phyloP scores from a whole-genome alignment of 305 asterid genomes.

The Plantago coronopus region DNA sequence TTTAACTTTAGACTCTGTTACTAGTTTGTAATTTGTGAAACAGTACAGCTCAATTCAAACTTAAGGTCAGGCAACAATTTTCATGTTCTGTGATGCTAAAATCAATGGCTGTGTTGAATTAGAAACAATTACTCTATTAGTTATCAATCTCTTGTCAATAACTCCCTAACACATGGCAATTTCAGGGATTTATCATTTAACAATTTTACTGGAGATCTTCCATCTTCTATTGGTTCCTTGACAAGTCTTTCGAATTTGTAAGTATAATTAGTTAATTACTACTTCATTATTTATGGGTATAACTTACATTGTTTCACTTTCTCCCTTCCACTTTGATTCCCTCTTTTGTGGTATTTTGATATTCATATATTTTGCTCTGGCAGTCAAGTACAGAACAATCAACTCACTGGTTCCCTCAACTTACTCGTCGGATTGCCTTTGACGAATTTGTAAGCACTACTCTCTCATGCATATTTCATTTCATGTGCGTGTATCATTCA shows the following conservation, averaged over 20 bases:
- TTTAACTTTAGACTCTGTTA: too few relatives aligned
- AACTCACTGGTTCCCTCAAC: slow-evolving; percentile 72
- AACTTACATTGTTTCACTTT: background rate
- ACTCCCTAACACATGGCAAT: slow-evolving; percentile 25
- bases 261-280: slow-evolving; percentile 32
- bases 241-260: slow-evolving; percentile 84
- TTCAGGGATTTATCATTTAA: slow-evolving; percentile 83
- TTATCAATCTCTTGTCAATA: background rate
- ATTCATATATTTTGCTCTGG: slow-evolving; percentile 27
- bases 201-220: slow-evolving; percentile 85
- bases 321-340: slow-evolving; percentile 11
- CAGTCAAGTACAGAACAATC: slow-evolving; percentile 78
- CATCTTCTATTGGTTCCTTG: slow-evolving; percentile 61
- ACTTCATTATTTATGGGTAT: background rate
- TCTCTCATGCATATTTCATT: slow-evolving; percentile 11
- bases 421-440: slow-evolving; percentile 69
- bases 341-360: slow-evolving; percentile 23
- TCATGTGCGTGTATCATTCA: slow-evolving; percentile 5
- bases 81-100: too few relatives aligned
- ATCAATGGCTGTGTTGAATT: too few relatives aligned
- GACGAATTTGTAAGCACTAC: slow-evolving; percentile 64
- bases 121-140: too few relatives aligned
- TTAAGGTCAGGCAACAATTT: too few relatives aligned
- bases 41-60: too few relatives aligned
- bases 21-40: too few relatives aligned